Base-by-base conservation (phyloP, 2,329 filamentous ascomycete genomes). In the Microascus cirrosus region DNA sequence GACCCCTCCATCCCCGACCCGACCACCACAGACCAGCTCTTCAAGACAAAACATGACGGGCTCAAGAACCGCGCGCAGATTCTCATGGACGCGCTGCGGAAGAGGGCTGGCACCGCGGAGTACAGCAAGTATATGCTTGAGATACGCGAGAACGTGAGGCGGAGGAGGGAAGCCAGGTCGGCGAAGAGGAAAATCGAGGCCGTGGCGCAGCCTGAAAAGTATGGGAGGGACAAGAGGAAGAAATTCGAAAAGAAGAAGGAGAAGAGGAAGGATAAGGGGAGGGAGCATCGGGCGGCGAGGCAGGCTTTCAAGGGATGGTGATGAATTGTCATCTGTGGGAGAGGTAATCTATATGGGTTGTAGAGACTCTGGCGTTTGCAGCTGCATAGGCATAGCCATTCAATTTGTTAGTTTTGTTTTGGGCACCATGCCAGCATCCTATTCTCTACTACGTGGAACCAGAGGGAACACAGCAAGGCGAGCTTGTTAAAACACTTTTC, bases 121-220 rank as follows among this genome's bases (percentile, higher is more conserved):
- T 99, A 92, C 72, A 84, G 92, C n/a, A 77, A 79, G 58, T 79
- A 86, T 53, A 77, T 97, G 66, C 71, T 89, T 45, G 80, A 80
- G 48, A 89, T 95, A 7, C 83, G 90, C 60, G 84, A 87, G 56
- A 81, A 79, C 18, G 85, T 94, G n/a, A 82, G 81, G 66, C 79
- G 80, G 62, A 83, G 86, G 65, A 79, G 94, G 63, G 83, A 90
- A 68, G 82, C 85, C 65, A 77, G 95, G 62, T 83, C 87, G 57
- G 83, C 80, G 62, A 99, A 99, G 81, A 82, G 94, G 66, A 89
- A 90, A 72, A 89, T 97, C 62, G 92, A 95, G 68, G 89, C 89
- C 12, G 85, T 99, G 25, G 81, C 81, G 55, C 83, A 87, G 66
- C 94, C 94, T 1, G 93, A 94, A 73, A 86, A 79, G 68, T 84